Evolutionary conservation across 106 monocot genomes (phyloP).

Genomic region (Cymbidium sinense): DNA sequence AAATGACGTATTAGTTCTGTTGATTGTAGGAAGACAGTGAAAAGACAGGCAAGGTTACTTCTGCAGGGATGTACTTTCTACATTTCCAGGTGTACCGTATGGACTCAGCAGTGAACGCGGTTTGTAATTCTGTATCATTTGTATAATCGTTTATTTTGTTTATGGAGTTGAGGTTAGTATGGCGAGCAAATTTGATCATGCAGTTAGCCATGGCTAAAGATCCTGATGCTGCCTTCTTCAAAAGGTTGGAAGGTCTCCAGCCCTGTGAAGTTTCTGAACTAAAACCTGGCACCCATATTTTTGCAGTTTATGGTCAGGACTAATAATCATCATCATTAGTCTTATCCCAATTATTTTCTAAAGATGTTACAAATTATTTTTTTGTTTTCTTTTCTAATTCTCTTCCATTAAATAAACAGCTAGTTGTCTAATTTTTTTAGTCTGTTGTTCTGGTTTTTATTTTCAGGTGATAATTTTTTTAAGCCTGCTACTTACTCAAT

Average conservation of each 20-base stretch:
- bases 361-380: neutral
- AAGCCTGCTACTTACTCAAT: conserved; percentile 83
- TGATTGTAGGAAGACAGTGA: conserved; percentile 78
- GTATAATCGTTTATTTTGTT: neutral
- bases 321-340: neutral
- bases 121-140: conserved; percentile 17
- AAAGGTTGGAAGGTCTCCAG: conserved; percentile 93
- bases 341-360: conserved; percentile 33
- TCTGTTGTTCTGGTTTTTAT: neutral
- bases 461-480: conserved; percentile 92
- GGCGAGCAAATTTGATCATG: conserved; percentile 10
- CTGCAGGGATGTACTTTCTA: conserved; percentile 93
- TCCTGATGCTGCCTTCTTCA: conserved; percentile 92
- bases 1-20: neutral
- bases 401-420: neutral
- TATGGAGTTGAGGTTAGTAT: conserved; percentile 5
- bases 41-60: conserved; percentile 79
- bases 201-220: conserved; percentile 97
- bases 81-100: conserved; percentile 93
- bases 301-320: conserved; percentile 92
- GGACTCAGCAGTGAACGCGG: conserved; percentile 80
- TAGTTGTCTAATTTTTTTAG: neutral
- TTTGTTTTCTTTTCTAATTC: neutral
- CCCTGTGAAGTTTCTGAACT: conserved; percentile 90
- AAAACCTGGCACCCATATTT: conserved; percentile 93